These are phyloP conservation scores for Aspergillus conjunctus DNA, from an alignment of 495 filamentous ascomycete species.

Conservation along the genomic window DNA sequence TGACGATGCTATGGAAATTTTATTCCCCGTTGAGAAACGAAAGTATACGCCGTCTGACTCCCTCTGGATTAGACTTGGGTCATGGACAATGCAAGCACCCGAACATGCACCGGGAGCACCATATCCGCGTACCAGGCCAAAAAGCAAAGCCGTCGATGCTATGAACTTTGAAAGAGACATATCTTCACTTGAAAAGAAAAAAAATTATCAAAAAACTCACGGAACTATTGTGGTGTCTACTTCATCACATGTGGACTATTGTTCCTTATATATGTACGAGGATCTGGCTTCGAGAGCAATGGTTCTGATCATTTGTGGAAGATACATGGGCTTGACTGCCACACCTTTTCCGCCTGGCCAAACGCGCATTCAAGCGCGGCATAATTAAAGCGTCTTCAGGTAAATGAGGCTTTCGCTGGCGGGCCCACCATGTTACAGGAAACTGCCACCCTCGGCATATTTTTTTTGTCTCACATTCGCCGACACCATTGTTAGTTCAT, in stretches of 20 bases:
- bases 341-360: not conserved
- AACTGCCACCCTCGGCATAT: not conserved
- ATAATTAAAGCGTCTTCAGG: not conserved
- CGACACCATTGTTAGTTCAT: not conserved
- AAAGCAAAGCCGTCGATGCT: slow-evolving; percentile 14
- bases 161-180: slow-evolving; percentile 14
- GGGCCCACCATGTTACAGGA: not conserved
- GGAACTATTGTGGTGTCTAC: not conserved
- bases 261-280: slow-evolving; percentile 6
- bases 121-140: slow-evolving; percentile 42
- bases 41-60: slow-evolving; percentile 68
- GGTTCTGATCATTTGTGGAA: slow-evolving; percentile 15
- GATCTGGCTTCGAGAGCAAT: not conserved
- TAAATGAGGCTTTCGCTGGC: slow-evolving; percentile 12
- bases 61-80: slow-evolving; percentile 65
- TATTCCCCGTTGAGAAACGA: slow-evolving; percentile 69
- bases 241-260: not conserved
- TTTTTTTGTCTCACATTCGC: not conserved
- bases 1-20: slow-evolving; percentile 64
- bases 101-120: slow-evolving; percentile 59
- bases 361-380: not conserved
- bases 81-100: slow-evolving; percentile 63
- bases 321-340: not conserved
- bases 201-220: not conserved
- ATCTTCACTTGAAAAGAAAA: not conserved